Conservation (phyloP, 495 filamentous ascomycete genomes). For the Viridothelium virens region DNA sequence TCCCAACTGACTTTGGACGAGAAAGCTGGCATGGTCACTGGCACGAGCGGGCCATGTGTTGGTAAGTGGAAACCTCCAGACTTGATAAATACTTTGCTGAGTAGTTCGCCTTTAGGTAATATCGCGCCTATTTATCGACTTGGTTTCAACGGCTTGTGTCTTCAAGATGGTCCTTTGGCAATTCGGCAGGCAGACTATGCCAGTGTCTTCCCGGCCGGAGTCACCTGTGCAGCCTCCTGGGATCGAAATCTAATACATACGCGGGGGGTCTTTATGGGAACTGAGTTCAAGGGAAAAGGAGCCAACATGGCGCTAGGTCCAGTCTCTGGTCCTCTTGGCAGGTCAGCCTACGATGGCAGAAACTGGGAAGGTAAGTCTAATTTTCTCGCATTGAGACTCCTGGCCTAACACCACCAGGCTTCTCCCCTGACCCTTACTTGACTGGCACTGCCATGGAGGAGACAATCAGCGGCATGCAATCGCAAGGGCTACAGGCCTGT, state of each 20-base stretch:
- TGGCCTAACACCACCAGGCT: constrained; percentile 12
- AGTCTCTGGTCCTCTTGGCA: constrained; percentile 23
- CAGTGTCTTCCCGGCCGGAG: constrained; percentile 24
- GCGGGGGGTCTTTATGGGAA: constrained; percentile 21
- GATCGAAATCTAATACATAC: constrained; percentile 23
- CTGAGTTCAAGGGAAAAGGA: constrained; percentile 26
- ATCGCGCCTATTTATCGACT: constrained; percentile 36
- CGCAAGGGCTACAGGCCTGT: constrained; percentile 49
- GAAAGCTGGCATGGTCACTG: constrained; percentile 23
- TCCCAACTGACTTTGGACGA: constrained; percentile 24
- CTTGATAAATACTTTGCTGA: neutral
- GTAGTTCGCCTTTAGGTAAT: constrained; percentile 14
- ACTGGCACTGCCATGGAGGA: constrained; percentile 48
- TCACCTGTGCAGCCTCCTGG: constrained; percentile 27
- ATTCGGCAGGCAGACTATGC: constrained; percentile 31
- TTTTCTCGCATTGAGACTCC: neutral
- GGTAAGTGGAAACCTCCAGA: neutral
- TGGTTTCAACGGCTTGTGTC: constrained; percentile 42
- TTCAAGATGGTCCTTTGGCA: constrained; percentile 45
- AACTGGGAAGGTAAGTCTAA: constrained; percentile 24
- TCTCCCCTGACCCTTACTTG: constrained; percentile 34
- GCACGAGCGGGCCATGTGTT: constrained; percentile 22
- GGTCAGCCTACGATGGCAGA: constrained; percentile 21
- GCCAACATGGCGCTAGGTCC: constrained; percentile 26
- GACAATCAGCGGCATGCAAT: constrained; percentile 50